Evolutionary conservation across 345 rosid species (phyloP), one percentile per base, ranked within the genome.

Genomic region (Zanthoxylum bungeanum): DNA sequence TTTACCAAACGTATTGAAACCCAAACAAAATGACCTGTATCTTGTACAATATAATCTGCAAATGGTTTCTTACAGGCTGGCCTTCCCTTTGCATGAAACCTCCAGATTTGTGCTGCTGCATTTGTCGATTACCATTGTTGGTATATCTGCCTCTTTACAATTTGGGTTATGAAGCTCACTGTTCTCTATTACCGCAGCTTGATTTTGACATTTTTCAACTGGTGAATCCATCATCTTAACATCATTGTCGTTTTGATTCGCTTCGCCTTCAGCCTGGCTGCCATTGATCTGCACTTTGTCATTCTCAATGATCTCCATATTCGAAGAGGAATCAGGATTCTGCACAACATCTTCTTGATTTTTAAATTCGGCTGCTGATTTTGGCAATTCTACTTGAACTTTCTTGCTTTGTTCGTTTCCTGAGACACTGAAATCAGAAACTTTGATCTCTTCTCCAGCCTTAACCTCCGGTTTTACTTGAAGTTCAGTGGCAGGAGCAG

Each of bases 381-480:
- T 75, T n/a, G 73, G n/a, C 61, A 56, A 28, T 68, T 73, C 76
- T 59, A 66, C 73, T 70, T 44, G 21, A 31, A 47, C 67, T 75
- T 72, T 69, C 68, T 63, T 71, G 5, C 67, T 59, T 0, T 11
- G 52, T 24, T 53, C 75, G 72, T 70, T 73, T 34, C 65, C 64
- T 9, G 42, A 12, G 27, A 51, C 71, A 50, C 56, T 25, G 70
- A 56, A 55, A 59, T 47, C 66, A 65, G 66, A 56, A 72, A 67
- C 52, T 62, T 71, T 40, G 21, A 57, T 66, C 51, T 56, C 79
- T 73, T 70, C 72, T 0, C 42, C 73, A 70, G 70, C 50, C 52
- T 66, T 77, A 31, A 49, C 61, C 55, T 66, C 83, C 69, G 78
- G 82, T 70, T 77, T 83, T 37, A 50, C 57, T 31, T 71, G 62